These are phyloP conservation scores for Aspergillus pseudotamarii DNA, from an alignment of 2,329 filamentous ascomycete species.

Conservation along the genomic window DNA sequence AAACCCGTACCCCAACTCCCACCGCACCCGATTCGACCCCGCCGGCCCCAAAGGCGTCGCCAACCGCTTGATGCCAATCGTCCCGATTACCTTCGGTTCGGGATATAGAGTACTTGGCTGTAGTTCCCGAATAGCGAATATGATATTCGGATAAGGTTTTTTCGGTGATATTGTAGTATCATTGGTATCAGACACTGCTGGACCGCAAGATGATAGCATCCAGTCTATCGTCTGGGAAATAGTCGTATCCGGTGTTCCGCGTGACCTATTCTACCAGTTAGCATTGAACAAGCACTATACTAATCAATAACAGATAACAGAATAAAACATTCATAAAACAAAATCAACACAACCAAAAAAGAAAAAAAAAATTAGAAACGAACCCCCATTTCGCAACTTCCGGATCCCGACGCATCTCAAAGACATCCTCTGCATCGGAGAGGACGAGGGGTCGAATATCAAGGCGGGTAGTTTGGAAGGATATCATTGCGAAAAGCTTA, in stretches of 20 bases:
- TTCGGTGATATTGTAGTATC: not conserved
- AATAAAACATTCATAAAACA: not conserved
- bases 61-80: conserved; percentile 6
- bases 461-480: conserved; percentile 13
- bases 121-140: not conserved
- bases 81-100: conserved; percentile 6
- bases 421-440: conserved; percentile 10
- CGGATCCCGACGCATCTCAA: conserved; percentile 10
- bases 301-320: not conserved
- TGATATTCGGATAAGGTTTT: not conserved
- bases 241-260: not conserved
- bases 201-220: not conserved
- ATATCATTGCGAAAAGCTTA: too few relatives aligned
- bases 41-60: not conserved
- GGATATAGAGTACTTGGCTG: not conserved
- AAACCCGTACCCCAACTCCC: conserved; percentile 61
- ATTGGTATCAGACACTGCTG: not conserved
- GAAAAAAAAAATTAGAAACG: not conserved
- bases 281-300: not conserved
- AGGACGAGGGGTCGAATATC: conserved; percentile 6
- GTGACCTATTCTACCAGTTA: not conserved
- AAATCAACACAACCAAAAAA: too few relatives aligned
- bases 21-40: not conserved
- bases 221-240: not conserved
- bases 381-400: conserved; percentile 21